phyloP scores from a whole-genome alignment of 2,329 filamentous ascomycete genomes.

The Colletotrichum falcatum region DNA sequence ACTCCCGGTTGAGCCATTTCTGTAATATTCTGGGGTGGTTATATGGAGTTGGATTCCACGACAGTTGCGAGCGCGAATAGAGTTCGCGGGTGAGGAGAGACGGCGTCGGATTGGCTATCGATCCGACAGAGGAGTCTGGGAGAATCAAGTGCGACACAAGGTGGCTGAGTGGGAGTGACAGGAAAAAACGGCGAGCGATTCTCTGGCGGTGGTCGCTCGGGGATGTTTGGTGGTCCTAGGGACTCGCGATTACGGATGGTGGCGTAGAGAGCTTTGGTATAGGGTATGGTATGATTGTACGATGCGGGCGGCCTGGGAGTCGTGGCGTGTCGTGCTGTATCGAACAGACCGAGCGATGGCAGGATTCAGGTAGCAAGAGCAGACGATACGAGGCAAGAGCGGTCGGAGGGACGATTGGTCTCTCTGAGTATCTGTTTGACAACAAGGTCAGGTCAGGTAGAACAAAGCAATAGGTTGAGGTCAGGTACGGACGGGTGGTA shows the following conservation, averaged over 20 bases:
- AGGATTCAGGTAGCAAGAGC: slow-evolving; percentile 13
- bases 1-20: slow-evolving; percentile 86
- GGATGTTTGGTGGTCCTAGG: slow-evolving; percentile 15
- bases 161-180: slow-evolving; percentile 24
- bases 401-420: slow-evolving; percentile 12
- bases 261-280: slow-evolving; percentile 30
- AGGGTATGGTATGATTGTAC: slow-evolving; percentile 11
- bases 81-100: slow-evolving; percentile 30
- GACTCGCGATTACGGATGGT: slow-evolving; percentile 28
- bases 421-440: slow-evolving; percentile 20
- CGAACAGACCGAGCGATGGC: slow-evolving; percentile 13
- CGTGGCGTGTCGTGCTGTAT: slow-evolving; percentile 18
- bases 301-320: slow-evolving; percentile 19
- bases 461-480: slow-evolving; percentile 14
- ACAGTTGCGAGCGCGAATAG: slow-evolving; percentile 30
- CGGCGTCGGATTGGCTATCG: slow-evolving; percentile 36
- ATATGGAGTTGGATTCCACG: slow-evolving; percentile 21
- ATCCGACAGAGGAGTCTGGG: slow-evolving; percentile 24
- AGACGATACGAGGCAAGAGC: slow-evolving; percentile 12
- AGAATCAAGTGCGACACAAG: slow-evolving; percentile 26
- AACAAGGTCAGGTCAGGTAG: slow-evolving; percentile 25
- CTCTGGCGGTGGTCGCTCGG: slow-evolving; percentile 25
- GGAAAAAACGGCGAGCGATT: slow-evolving; percentile 26
- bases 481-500: slow-evolving; percentile 13
- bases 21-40: slow-evolving; percentile 1